Percentiles rank a stretch among this genome's conserved stretches.
phyloP scores from a whole-genome alignment of 2,329 filamentous ascomycete species.

The Fulvia fulva region DNA sequence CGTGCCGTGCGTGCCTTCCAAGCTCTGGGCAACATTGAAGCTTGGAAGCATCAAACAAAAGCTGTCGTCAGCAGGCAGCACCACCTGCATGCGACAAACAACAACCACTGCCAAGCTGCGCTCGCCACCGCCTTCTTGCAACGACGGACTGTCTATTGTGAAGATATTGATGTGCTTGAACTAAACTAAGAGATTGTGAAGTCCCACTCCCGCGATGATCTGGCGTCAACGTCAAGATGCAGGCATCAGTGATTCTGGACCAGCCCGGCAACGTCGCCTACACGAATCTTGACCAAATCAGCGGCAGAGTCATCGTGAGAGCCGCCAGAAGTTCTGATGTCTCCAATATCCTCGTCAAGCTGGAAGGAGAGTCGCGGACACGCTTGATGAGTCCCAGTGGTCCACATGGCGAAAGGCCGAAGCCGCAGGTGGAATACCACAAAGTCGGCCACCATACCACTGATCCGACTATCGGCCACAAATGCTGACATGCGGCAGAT shows the following conservation, averaged over 20 bases:
- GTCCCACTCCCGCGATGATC: too few relatives aligned
- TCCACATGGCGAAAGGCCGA: conserved; percentile 41
- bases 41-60: too few relatives aligned
- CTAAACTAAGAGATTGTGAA: too few relatives aligned
- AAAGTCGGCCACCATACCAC: conserved; percentile 36
- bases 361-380: conserved; percentile 74
- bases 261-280: conserved; percentile 28
- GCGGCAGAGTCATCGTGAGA: conserved; percentile 51
- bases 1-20: too few relatives aligned
- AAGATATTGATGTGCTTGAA: too few relatives aligned
- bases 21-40: too few relatives aligned
- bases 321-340: conserved; percentile 44
- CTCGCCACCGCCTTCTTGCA: too few relatives aligned
- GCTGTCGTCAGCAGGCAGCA: too few relatives aligned
- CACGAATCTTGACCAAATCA: conserved; percentile 73
- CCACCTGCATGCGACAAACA: too few relatives aligned
- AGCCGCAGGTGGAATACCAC: conserved; percentile 48
- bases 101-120: too few relatives aligned
- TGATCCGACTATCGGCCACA: neutral
- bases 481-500: conserved; percentile 50
- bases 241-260: conserved; percentile 32
- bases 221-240: conserved; percentile 3
- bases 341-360: conserved; percentile 66
- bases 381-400: conserved; percentile 53
- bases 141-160: too few relatives aligned